Evolutionary conservation across 192 early-diverging fungal species (phyloP), one percentile per base, ranked within the genome.

Genomic region (Dispira simplex): DNA sequence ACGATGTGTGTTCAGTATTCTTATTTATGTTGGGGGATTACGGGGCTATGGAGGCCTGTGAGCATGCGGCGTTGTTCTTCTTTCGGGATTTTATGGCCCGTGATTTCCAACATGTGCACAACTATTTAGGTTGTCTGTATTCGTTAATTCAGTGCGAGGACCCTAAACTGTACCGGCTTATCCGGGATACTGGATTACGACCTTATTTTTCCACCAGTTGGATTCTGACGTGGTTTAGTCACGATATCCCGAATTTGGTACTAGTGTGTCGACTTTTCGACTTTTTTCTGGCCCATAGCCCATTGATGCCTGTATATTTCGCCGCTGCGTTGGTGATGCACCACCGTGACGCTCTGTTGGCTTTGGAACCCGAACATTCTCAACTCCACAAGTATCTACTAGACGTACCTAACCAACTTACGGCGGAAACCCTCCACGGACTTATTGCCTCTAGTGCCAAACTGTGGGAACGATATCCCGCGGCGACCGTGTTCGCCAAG

Each of bases 61-160:
- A 69, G 16, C 26, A 63, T 25, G 46, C 68, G 1, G 51, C 47
- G 20, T 43, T 62, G 21, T 46, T 68, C 25, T 70, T 52, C 25
- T 62, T 75, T 6, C 70, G 74, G 14, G 74, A 75, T 27, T 70
- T 63, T 57, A 72, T 76, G 67, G 52, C 65, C 39, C 65, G 46
- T 11, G 53, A 62, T 8, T 46, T 71, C 13, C 44, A 53, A 1
- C 25, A 57, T 23, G 65, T 71, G n/a, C 62, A 71, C 47, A 28
- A 25, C 16, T 69, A 72, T 0, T 48, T 65, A 20, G 23, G 63
- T 54, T 63, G 66, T 32, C 53, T 76, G 27, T 46, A 66, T 55
- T 49, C 64, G 23, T 51, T 76, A 20, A 32, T 73, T 13, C 16
- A 63, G 28, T 65, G 12, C 18, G 44, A 46, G 9, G 46, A 70